Conservation (phyloP, 495 filamentous ascomycete genomes). For the Collariella sp. region DNA sequence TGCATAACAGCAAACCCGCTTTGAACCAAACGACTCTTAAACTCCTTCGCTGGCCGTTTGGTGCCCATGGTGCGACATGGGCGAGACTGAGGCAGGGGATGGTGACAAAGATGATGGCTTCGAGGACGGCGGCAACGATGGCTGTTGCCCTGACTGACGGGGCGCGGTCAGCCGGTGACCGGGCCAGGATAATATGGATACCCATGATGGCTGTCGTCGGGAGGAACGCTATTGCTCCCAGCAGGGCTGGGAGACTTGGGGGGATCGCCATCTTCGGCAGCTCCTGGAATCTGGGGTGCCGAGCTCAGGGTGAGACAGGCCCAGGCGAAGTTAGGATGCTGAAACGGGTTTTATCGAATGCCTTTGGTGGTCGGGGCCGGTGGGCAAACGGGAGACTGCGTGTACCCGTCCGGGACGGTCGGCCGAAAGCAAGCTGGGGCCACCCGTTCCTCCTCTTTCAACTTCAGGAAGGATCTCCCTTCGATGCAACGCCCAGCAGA, state of each 20-base stretch:
- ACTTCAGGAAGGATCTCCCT: background rate
- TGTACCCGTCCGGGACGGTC: background rate
- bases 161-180: constrained; percentile 23
- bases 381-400: background rate
- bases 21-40: constrained; percentile 31
- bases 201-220: constrained; percentile 34
- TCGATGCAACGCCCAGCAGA: background rate
- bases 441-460: background rate
- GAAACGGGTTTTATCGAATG: constrained; percentile 2
- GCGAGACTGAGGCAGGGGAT: constrained; percentile 21
- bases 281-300: constrained; percentile 1
- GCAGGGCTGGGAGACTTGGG: constrained; percentile 24
- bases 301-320: background rate
- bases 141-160: constrained; percentile 28
- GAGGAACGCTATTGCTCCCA: constrained; percentile 33
- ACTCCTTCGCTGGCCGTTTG: constrained; percentile 13
- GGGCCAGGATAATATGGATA: constrained; percentile 35
- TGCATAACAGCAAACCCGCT: constrained; percentile 26
- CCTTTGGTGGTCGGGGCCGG: background rate
- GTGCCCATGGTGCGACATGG: constrained; percentile 17
- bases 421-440: background rate
- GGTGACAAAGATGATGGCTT: constrained; percentile 27
- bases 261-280: constrained; percentile 27
- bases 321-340: background rate
- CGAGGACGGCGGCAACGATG: constrained; percentile 28